Base-by-base conservation (phyloP, 108 stramenopile genomes). In the Nannochloropsis gaditana region DNA sequence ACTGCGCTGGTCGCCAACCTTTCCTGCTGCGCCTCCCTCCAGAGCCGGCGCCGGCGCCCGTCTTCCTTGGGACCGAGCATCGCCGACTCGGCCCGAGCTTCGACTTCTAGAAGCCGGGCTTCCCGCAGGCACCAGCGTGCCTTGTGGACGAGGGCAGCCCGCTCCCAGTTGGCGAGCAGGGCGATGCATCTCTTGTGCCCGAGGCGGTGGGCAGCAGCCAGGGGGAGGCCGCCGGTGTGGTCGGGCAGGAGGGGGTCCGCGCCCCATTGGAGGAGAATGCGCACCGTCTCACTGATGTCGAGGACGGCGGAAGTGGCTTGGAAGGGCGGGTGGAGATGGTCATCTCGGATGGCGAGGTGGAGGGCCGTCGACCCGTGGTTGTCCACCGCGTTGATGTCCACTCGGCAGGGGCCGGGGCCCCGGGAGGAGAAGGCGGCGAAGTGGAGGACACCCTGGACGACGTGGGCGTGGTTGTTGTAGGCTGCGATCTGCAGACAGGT, bases 391-490 rank as follows among this genome's bases (percentile, higher is more conserved):
- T 73, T 73, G 19, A 73, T n/a, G n/a, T 73, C 59, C 19, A 73
- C 59, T 2, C 15, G 19, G 4, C 59, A 73, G 59, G 59, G 59
- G 59, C 19, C 5, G 59, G 59, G 59, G n/a, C 19, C 19, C 19
- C 59, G n/a, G 59, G 59, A 73, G n/a, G n/a, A n/a, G n/a, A n/a
- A n/a, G 5, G 59, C 59, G 19, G 44, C 82, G n/a, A 82, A 82
- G 19, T 15, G 17, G 19, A 82, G 43, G 44, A 44, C 44, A 4
- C 82, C 82, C 44, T 82, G 82, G 19, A 82, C 82, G 59, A 73
- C 59, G 59, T 73, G 59, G 59, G 59, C 59, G n/a, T 73, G 59
- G 59, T 73, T 73, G 5, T 73, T 73, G 59, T 73, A 73, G 59
- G 59, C 59, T 15, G 59, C 59, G 59, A 73, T 73, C n/a, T 73